phyloP scores from a whole-genome alignment of 495 filamentous ascomycete species.

The Aspergillus campestris region DNA sequence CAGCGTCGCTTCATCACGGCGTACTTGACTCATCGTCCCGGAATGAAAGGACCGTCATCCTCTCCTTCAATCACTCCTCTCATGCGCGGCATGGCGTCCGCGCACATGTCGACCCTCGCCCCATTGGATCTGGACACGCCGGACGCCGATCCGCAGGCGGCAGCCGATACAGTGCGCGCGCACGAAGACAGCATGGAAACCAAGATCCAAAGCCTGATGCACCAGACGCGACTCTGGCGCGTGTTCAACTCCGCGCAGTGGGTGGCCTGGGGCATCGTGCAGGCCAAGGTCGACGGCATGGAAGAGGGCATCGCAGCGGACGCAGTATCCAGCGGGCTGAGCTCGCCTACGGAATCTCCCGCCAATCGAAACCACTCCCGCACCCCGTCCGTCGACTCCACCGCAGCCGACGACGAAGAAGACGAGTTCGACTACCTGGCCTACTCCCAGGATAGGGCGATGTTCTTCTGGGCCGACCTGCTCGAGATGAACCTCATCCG shows the following conservation, averaged over 20 bases:
- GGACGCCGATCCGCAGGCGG: constrained; percentile 11
- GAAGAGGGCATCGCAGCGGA: constrained; percentile 25
- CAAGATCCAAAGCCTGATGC: constrained; percentile 58
- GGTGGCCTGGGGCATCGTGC: constrained; percentile 94
- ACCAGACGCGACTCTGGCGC: constrained; percentile 78
- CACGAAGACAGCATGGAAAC: constrained; percentile 52
- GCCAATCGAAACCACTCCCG: constrained; percentile 3
- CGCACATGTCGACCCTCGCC: constrained; percentile 21
- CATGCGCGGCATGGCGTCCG: constrained; percentile 23
- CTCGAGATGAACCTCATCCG: constrained; percentile 61
- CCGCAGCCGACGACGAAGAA: constrained; percentile 29
- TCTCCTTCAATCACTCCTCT: constrained; percentile 47
- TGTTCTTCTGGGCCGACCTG: constrained; percentile 91
- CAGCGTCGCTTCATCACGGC: constrained; percentile 76
- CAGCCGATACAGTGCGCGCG: constrained; percentile 46
- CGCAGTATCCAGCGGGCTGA: neutral
- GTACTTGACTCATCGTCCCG: constrained; percentile 74
- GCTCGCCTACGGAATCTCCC: no score
- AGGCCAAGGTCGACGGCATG: constrained; percentile 68
- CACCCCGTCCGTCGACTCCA: constrained; percentile 8
- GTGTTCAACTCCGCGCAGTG: constrained; percentile 81
- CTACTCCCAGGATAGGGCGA: constrained; percentile 82
- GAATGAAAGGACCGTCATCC: constrained; percentile 40
- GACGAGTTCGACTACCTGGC: constrained; percentile 86
- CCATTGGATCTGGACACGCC: constrained; percentile 29